Evolutionary conservation across 176 grass and related monocot species (phyloP).

Genomic region (Alopecurus myosuroides): DNA sequence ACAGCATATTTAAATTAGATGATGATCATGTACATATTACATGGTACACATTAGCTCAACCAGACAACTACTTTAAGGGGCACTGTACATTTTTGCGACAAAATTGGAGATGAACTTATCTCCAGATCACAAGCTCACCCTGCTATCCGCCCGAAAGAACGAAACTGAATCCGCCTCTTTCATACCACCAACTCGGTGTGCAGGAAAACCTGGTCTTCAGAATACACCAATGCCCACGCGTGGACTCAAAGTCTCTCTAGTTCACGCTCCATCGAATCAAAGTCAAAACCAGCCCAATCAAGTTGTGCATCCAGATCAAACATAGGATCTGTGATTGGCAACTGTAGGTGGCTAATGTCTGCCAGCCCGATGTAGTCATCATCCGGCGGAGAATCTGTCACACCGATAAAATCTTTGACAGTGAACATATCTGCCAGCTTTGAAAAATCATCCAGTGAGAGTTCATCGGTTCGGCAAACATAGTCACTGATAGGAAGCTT

Average conservation of each 20-base stretch:
- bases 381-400: neutral
- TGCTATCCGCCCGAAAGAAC: neutral
- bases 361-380: conserved; percentile 42
- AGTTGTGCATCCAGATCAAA: conserved; percentile 28
- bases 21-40: conserved; percentile 24
- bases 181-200: neutral
- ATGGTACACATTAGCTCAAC: neutral
- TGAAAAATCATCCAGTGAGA: conserved; percentile 26
- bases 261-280: conserved; percentile 9
- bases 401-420: conserved; percentile 18
- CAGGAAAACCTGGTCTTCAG: neutral
- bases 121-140: neutral
- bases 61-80: conserved; percentile 3
- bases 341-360: conserved; percentile 37
- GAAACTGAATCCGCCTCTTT: neutral
- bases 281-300: conserved; percentile 34
- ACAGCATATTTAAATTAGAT: neutral
- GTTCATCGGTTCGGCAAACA: neutral
- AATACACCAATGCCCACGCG: neutral
- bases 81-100: conserved; percentile 20
- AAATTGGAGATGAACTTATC: conserved; percentile 11
- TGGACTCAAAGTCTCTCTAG: conserved; percentile 16
- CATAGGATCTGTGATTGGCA: conserved; percentile 15
- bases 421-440: conserved; percentile 22
- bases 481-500: conserved; percentile 9